Base-by-base conservation (phyloP, 495 filamentous ascomycete species). In the Aspergillus cavernicola region DNA sequence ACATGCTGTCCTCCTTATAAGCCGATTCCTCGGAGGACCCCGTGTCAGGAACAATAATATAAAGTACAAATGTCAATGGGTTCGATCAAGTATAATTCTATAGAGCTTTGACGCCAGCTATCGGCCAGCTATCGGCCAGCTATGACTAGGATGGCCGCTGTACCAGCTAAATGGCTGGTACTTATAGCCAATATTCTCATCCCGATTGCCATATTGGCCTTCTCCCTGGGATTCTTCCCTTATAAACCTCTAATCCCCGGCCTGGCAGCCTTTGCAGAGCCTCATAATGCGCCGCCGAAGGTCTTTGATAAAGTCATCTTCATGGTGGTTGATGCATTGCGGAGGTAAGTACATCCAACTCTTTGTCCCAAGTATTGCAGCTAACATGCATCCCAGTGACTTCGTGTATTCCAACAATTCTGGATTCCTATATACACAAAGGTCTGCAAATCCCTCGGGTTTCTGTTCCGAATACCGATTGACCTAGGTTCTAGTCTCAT, bases 271-370 rank as follows among this genome's bases (percentile, higher is more conserved):
- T 87, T 84, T 66, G 75, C 81, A 50, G 57, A 72, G 13, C 51
- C 71, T 20, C 70, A 69, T 8, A 69, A 79, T 20, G 46, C 48
- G 10, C 64, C 76, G 3, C 71, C 79, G 37, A 78, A 86, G 19
- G 77, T 84, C 2, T 99, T 99, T 67, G 84, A 97, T 59, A 91
- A 85, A 59, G 75, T 97, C 44, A 77, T 99, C 43, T 95, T 99
- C 68, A 97, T 99, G 92, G 93, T 99, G 8, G 82, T 99, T 8
- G 93, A 99, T 80, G 92, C 93, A 29, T 71, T 97, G 60, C 77
- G 92, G 64, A 96, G 90, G 90, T 96, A 76, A 22, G 53, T 46
- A 48, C 33, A 20, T 40, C 16, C 28, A 20, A 40, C 9, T 32
- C 28, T 13, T 10, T 20, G 18, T n/a, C 12, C 10, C 5, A 23